phyloP scores from a whole-genome alignment of 306 rosid genomes.

The Alnus glutinosa region DNA sequence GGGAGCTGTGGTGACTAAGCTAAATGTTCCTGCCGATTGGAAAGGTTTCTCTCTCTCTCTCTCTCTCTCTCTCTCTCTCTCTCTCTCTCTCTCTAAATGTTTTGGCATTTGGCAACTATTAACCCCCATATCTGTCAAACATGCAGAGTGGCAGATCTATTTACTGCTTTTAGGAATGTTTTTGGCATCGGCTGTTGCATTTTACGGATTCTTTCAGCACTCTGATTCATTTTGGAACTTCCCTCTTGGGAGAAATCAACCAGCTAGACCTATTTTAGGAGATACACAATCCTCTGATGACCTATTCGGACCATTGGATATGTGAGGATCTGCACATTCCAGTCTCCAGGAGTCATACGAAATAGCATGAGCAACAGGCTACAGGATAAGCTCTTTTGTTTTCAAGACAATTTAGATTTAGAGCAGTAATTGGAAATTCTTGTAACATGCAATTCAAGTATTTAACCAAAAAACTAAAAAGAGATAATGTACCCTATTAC shows the following conservation, averaged over 20 bases:
- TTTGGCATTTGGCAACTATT: not conserved
- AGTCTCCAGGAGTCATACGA: constrained; percentile 7
- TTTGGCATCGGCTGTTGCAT: constrained; percentile 66
- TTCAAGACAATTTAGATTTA: constrained; percentile 22
- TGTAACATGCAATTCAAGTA: not conserved
- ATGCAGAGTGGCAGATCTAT: constrained; percentile 99
- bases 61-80: not conserved
- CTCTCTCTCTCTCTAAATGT: not conserved
- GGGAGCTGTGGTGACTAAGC: constrained; percentile 89
- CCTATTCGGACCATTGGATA: constrained; percentile 60
- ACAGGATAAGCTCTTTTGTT: constrained; percentile 24
- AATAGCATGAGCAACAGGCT: constrained; percentile 17
- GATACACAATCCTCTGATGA: constrained; percentile 65
- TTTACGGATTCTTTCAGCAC: constrained; percentile 82
- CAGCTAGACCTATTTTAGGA: constrained; percentile 48
- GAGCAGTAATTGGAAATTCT: not conserved
- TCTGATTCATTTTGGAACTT: constrained; percentile 92
- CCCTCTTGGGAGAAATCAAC: constrained; percentile 60
- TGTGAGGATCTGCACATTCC: constrained; percentile 46
- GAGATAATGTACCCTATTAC: not conserved
- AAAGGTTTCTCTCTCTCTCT: constrained; percentile 56
- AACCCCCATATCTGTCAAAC: constrained; percentile 22
- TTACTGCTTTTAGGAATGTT: constrained; percentile 70
- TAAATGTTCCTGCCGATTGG: constrained; percentile 93
- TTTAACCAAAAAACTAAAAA: not conserved